Conservation (phyloP, 495 filamentous ascomycete genomes). For the Penicillium manginii region DNA sequence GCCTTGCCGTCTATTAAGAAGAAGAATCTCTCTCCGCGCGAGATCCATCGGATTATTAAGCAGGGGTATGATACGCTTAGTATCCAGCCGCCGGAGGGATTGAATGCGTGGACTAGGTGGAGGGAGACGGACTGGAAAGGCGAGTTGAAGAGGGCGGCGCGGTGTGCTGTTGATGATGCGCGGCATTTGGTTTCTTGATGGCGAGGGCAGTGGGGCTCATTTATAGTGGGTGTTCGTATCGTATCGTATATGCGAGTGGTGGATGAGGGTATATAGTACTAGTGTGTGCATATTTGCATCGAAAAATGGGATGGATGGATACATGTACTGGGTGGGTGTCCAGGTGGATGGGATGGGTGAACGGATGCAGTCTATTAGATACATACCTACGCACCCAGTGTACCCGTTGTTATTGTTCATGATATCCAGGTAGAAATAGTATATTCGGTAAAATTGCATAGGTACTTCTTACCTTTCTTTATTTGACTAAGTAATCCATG, state of each 20-base stretch:
- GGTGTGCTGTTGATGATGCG: constrained; percentile 66
- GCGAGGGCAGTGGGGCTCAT: not conserved
- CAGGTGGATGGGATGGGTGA: not conserved
- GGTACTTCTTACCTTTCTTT: too few species aligned
- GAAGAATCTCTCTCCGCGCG: constrained; percentile 74
- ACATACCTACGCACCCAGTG: too few species aligned
- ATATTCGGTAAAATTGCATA: not conserved
- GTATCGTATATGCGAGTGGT: not conserved
- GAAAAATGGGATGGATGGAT: not conserved
- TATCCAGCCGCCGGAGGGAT: constrained; percentile 79
- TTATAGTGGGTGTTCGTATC: not conserved
- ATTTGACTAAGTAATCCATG: too few species aligned
- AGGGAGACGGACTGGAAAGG: constrained; percentile 70
- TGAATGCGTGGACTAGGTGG: constrained; percentile 74
- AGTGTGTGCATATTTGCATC: not conserved
- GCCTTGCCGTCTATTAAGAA: constrained; percentile 42
- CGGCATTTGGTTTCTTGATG: constrained; percentile 42
- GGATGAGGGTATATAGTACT: not conserved
- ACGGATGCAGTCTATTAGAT: not conserved
- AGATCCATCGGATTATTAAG: constrained; percentile 91
- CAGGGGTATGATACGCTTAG: constrained; percentile 93
- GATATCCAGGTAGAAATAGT: constrained; percentile 23
- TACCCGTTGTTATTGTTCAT: not conserved
- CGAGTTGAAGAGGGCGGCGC: constrained; percentile 82
- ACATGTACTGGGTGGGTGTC: not conserved